Base-by-base conservation (phyloP, 1,284 basidiomycete species). In the Fomitiporia mediterranea region DNA sequence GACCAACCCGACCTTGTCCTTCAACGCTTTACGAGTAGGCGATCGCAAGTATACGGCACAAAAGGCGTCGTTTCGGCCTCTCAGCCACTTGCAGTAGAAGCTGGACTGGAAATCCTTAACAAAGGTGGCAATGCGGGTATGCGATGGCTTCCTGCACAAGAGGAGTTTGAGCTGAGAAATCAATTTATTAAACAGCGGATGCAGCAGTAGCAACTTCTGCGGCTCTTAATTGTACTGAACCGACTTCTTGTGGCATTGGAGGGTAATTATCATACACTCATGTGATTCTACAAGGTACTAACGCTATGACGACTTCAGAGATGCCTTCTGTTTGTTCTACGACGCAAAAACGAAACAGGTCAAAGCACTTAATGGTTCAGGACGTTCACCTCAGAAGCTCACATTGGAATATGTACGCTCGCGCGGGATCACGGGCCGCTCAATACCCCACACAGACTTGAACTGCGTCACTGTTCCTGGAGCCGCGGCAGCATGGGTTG, bases 401-500 rank as follows among this genome's bases (percentile, higher is more conserved):
- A 84, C 79, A 1, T 75, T 98, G 34, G 88, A 93, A 34, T 79
- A 93, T 68, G 72, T 84, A 25, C 82, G 84, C 19, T 70, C 75
- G 46, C 82, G 82, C 38, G 94, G 95, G 27, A 70, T 95, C 52
- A 79, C 72, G 0, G 86, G 87, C 0, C 65, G 70, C 40, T 75
- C 75, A 40, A 91, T 94, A 57, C 90, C 90, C 0, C 68, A 78
- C 7, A 83, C 78, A 2, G 85, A 94, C 66, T 71, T 96, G 38
- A 95, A 96, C 68, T 79, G 86, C 11, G 94, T 94, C 4, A 98
- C 96, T 0, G 94, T 98, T 2, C 96, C 96, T 59, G 86, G 95
- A 46, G 89, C 91, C 17, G 90, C 94, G 1, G 91, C 93, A 19
- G 91, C 92, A 9, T 98, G 95, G 94, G 78, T 90, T 30, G 96